Conservation (phyloP, 1,284 basidiomycete genomes). For the Trametes sp. region DNA sequence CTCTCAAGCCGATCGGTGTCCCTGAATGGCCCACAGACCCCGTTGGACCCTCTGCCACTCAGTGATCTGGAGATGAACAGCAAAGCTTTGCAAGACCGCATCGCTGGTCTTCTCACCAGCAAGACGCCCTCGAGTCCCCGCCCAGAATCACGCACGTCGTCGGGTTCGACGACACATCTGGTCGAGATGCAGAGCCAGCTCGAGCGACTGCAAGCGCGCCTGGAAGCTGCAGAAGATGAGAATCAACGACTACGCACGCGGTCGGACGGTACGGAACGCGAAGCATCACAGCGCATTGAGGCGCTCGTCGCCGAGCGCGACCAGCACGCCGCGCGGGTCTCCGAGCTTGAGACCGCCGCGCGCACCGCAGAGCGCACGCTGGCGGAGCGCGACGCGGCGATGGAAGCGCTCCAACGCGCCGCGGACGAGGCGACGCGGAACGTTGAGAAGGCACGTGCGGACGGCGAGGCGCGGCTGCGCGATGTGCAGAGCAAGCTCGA, state of each 20-base stretch:
- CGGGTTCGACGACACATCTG: constrained; percentile 31
- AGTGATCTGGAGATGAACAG: constrained; percentile 49
- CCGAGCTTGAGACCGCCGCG: constrained; percentile 58
- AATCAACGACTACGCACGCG: constrained; percentile 38
- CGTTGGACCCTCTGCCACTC: constrained; percentile 16
- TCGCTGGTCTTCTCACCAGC: constrained; percentile 51
- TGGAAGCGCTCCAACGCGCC: constrained; percentile 58
- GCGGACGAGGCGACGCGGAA: constrained; percentile 52
- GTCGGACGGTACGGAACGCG: constrained; percentile 39
- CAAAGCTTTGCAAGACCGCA: constrained; percentile 56
- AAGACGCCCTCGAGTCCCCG: constrained; percentile 41
- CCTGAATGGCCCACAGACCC: constrained; percentile 43
- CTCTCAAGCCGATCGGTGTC: constrained; percentile 42
- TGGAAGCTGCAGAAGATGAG: constrained; percentile 67
- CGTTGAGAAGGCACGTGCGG: constrained; percentile 52
- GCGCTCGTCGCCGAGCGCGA: constrained; percentile 56
- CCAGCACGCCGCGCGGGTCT: constrained; percentile 48
- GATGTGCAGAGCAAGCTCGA: constrained; percentile 59
- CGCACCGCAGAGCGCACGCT: constrained; percentile 54
- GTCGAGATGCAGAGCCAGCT: constrained; percentile 46
- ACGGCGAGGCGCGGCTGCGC: constrained; percentile 54
- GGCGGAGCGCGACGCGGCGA: constrained; percentile 58
- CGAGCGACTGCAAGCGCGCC: constrained; percentile 55
- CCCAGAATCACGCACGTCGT: constrained; percentile 40
- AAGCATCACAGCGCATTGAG: constrained; percentile 35